Evolutionary conservation across 129 eudicot genomes (phyloP).

Genomic region (Sambucus nigra): DNA sequence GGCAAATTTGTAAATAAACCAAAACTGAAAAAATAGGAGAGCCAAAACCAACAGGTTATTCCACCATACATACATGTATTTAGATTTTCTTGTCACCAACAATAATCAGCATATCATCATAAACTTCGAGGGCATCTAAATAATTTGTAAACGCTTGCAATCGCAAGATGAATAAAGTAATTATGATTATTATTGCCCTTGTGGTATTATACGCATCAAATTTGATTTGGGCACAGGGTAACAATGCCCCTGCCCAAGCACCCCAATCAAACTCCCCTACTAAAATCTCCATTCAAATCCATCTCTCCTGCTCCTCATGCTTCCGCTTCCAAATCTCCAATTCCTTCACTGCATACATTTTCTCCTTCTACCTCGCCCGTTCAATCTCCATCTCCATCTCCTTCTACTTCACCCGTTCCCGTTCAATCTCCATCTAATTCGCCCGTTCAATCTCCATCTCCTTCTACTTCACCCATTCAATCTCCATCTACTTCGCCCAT

Average conservation of each 20-base stretch:
- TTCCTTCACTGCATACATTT: too few species aligned
- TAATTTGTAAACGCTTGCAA: too few species aligned
- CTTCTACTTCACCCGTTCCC: too few species aligned
- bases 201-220: constrained; percentile 4
- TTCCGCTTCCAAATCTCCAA: constrained; percentile 18
- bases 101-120: too few species aligned
- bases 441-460: too few species aligned
- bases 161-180: constrained; percentile 9
- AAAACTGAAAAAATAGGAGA: too few species aligned
- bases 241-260: constrained; percentile 15
- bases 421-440: constrained; percentile 24
- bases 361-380: too few species aligned
- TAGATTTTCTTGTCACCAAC: too few species aligned
- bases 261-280: constrained; percentile 4
- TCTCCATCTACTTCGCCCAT: constrained; percentile 19
- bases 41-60: too few species aligned
- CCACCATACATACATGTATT: constrained; percentile 8
- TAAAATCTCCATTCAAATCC: constrained; percentile 15
- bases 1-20: too few species aligned
- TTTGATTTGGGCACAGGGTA: constrained; percentile 18
- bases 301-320: constrained; percentile 21
- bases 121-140: too few species aligned
- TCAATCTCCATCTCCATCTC: too few species aligned
- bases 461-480: constrained; percentile 21
- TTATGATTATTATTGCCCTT: background rate